Evolutionary conservation across 371 early-diverging fungal species (phyloP).

Genomic region (Smittium culicis): DNA sequence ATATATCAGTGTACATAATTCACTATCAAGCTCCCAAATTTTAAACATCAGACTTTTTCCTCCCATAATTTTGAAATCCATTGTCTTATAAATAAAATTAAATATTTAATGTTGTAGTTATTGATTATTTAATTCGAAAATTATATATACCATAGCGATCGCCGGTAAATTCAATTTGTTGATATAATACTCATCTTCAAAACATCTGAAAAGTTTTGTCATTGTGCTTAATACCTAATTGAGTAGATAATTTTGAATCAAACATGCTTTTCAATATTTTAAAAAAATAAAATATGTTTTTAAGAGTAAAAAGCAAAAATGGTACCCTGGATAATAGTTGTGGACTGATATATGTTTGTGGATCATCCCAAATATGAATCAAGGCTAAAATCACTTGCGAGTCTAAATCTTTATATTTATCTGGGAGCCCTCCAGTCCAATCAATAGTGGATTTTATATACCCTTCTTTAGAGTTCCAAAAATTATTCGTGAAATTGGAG

Average conservation of each 20-base stretch:
- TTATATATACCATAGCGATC: background rate
- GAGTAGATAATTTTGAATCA: too few relatives aligned
- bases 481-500: conserved; percentile 17
- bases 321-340: background rate
- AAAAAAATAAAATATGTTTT: background rate
- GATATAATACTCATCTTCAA: conserved; percentile 37
- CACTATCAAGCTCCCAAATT: too few relatives aligned
- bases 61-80: too few relatives aligned
- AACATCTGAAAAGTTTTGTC: conserved; percentile 27
- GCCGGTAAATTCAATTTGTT: conserved; percentile 28
- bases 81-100: too few relatives aligned
- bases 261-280: too few relatives aligned
- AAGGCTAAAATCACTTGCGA: conserved; percentile 44
- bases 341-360: background rate
- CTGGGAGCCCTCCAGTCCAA: conserved; percentile 23
- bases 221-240: conserved; percentile 39
- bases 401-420: conserved; percentile 41
- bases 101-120: too few relatives aligned
- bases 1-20: too few relatives aligned
- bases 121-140: too few relatives aligned
- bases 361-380: conserved; percentile 28
- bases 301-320: conserved; percentile 11
- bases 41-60: too few relatives aligned
- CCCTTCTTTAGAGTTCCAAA: conserved; percentile 30
- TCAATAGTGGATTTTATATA: conserved; percentile 33